Evolutionary conservation across 768 basidiomycete species (phyloP).

Genomic region (Xerocomus spinulosus): DNA sequence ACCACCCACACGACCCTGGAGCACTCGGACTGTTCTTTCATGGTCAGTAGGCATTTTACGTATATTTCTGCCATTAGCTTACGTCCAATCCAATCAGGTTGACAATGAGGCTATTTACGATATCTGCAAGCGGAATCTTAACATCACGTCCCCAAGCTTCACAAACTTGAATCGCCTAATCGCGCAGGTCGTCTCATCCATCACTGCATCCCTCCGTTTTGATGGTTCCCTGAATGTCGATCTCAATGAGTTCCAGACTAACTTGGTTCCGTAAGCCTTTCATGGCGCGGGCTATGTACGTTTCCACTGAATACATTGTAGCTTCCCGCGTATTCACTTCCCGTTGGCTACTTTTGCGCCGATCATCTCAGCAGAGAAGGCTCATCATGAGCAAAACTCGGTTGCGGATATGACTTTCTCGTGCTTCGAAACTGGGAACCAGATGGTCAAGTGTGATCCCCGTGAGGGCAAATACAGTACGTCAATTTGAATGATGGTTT

Average conservation of each 20-base stretch:
- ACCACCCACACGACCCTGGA: slow-evolving; percentile 98
- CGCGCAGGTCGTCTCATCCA: slow-evolving; percentile 96
- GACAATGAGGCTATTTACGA: slow-evolving; percentile 83
- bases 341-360: slow-evolving; percentile 96
- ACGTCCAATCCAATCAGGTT: slow-evolving; percentile 36
- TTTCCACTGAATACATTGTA: slow-evolving; percentile 25
- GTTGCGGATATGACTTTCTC: slow-evolving; percentile 98
- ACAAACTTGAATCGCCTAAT: slow-evolving; percentile 95
- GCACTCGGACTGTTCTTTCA: slow-evolving; percentile 99
- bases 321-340: slow-evolving; percentile 98
- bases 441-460: slow-evolving; percentile 79
- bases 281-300: not conserved
- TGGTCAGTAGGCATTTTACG: slow-evolving; percentile 49
- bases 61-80: slow-evolving; percentile 5
- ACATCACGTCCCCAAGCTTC: slow-evolving; percentile 83
- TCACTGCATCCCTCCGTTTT: slow-evolving; percentile 84
- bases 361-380: slow-evolving; percentile 90
- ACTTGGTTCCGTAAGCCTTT: slow-evolving; percentile 84
- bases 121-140: slow-evolving; percentile 86
- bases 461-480: slow-evolving; percentile 74
- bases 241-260: slow-evolving; percentile 98
- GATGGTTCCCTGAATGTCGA: slow-evolving; percentile 64
- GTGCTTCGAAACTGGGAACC: slow-evolving; percentile 74
- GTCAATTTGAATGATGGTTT: slow-evolving; percentile 15
- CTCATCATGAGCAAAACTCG: slow-evolving; percentile 94